Evolutionary conservation across 2,329 filamentous ascomycete genomes (phyloP).

Genomic region (Arachnomyces sp.): DNA sequence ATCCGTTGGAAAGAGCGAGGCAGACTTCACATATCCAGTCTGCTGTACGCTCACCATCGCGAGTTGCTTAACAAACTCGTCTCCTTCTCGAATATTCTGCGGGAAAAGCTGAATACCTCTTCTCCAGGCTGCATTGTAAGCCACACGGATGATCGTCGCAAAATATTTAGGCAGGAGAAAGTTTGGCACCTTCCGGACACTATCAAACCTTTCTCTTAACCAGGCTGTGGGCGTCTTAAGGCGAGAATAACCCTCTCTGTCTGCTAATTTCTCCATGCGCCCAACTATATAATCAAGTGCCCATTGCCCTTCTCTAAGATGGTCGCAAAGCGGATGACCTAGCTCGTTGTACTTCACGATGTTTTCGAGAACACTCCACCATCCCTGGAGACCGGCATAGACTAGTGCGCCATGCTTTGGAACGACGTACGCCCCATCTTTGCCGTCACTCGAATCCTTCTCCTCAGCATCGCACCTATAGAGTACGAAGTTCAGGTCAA

Average conservation of each 20-base stretch:
- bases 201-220: slow-evolving; percentile 78
- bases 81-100: slow-evolving; percentile 67
- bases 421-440: slow-evolving; percentile 82
- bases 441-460: slow-evolving; percentile 66
- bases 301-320: slow-evolving; percentile 87
- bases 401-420: slow-evolving; percentile 77
- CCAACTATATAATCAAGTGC: slow-evolving; percentile 79
- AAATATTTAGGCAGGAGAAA: slow-evolving; percentile 93
- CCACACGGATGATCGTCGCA: slow-evolving; percentile 76
- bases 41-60: slow-evolving; percentile 89
- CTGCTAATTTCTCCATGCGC: slow-evolving; percentile 65
- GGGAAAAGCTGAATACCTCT: slow-evolving; percentile 72
- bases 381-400: slow-evolving; percentile 95
- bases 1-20: slow-evolving; percentile 80
- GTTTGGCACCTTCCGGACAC: slow-evolving; percentile 74
- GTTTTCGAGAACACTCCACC: slow-evolving; percentile 85
- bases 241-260: slow-evolving; percentile 53
- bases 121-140: slow-evolving; percentile 76
- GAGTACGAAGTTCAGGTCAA: slow-evolving; percentile 84
- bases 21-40: slow-evolving; percentile 81
- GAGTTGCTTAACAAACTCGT: slow-evolving; percentile 81
- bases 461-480: slow-evolving; percentile 91
- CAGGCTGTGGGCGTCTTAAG: slow-evolving; percentile 64
- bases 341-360: slow-evolving; percentile 86
- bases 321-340: slow-evolving; percentile 86